Evolutionary conservation across 2,329 filamentous ascomycete species (phyloP), one percentile per base, ranked within the genome.

Genomic region (Claviceps sorghi): DNA sequence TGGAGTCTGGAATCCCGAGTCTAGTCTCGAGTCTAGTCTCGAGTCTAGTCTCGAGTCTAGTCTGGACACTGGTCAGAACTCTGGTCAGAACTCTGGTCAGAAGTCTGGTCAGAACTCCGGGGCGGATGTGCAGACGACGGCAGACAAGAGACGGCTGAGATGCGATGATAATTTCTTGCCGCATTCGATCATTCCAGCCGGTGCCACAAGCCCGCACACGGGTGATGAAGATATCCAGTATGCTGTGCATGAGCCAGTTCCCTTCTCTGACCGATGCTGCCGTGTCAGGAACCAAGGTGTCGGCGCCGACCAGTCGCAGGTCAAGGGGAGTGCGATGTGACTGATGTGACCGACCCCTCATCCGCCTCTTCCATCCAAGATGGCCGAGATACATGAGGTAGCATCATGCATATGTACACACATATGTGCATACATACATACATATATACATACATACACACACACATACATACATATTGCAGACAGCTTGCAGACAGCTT

Each of bases 221-320:
- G 43, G 29, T 30, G 8, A n/a, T 32, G 43, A 45, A 30, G 43
- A 45, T 26, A 29, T 22, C 21, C 13, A 8, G 42, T 46, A 32
- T 47, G 44, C n/a, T 34, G 30, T 34, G 30, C 44, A 34, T 47
- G 9, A 46, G 44, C 44, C 44, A 29, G 22, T 19, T 8, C 22
- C 26, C 29, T 29, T 46, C 44, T 46, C 44, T 47, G 50, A 52
- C 50, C 50, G 50, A 43, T 36, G 40, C 48, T 50, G 48, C 41
- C 42, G 48, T 50, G 48, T 36, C 48, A 42, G 19, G 29, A n/a
- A 26, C 47, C 30, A 45, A 36, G 46, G 21, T 48, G 46, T 26
- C 36, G 29, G 32, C 21, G 46, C 46, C 15, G 45, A n/a, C 45
- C 45, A 48, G 45, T 48, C 22, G 22, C 47, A 30, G 30, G 6